These are phyloP conservation scores for Phytopythium litorale DNA, from an alignment of 352 stramenopile species.

Conservation along the genomic window DNA sequence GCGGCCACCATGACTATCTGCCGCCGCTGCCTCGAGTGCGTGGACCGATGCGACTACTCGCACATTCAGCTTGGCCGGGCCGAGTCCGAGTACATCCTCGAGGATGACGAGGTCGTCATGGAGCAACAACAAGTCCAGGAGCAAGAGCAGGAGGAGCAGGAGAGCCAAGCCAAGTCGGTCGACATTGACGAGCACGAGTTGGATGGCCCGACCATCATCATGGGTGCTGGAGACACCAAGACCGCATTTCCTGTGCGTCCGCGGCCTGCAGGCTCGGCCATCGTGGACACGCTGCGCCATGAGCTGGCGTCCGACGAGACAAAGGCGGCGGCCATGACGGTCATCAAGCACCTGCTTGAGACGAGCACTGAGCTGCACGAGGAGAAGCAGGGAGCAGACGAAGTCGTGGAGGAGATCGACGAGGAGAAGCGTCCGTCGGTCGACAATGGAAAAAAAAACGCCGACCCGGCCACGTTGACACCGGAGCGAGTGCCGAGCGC, in stretches of 20 bases:
- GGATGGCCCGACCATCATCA: background rate
- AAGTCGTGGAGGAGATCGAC: background rate
- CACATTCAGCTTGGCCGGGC: constrained; percentile 19
- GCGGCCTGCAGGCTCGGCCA: background rate
- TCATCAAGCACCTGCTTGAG: constrained; percentile 33
- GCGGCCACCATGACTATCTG: constrained; percentile 29
- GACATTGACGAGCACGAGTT: constrained; percentile 1
- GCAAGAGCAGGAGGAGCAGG: background rate
- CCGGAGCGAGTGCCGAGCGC: background rate
- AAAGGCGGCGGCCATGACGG: constrained; percentile 25
- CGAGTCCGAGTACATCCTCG: constrained; percentile 18
- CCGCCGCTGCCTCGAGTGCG: constrained; percentile 37
- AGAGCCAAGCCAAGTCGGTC: background rate
- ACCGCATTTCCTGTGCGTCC: background rate
- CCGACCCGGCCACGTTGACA: background rate
- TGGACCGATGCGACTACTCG: constrained; percentile 37
- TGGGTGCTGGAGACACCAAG: background rate
- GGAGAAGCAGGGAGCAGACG: constrained; percentile 8
- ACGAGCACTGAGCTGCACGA: background rate
- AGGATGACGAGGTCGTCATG: constrained; percentile 12
- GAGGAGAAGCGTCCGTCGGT: constrained; percentile 1
- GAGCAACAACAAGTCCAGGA: background rate
- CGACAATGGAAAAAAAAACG: background rate
- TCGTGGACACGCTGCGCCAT: constrained; percentile 20
- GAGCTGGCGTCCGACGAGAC: constrained; percentile 17